Evolutionary conservation across 1,139 yeast genomes (phyloP).

Genomic region (Schwanniomyces etchellsii): DNA sequence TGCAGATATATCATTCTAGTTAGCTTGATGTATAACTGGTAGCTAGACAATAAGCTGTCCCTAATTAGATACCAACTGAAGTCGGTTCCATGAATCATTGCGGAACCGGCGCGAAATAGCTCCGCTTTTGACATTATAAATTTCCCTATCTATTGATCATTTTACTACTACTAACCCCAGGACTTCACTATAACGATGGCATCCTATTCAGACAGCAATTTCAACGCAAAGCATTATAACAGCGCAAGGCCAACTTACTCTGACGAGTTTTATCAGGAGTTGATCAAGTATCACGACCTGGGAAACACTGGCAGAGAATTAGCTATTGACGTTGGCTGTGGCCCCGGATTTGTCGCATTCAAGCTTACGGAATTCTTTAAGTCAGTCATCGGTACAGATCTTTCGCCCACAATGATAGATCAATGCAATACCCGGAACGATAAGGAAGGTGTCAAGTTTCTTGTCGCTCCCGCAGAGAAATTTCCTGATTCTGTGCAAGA

Average conservation of each 20-base stretch:
- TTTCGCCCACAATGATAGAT: constrained; percentile 6
- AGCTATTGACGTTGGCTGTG: constrained; percentile 75
- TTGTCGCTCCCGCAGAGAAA: constrained; percentile 26
- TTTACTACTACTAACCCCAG: background rate
- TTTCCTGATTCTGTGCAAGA: constrained; percentile 16
- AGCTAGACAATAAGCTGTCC: no score
- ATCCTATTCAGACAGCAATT: constrained; percentile 29
- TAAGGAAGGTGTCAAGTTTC: constrained; percentile 17
- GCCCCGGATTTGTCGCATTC: constrained; percentile 75
- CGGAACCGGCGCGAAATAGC: constrained; percentile 1
- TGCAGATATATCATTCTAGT: no score
- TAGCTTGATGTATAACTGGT: no score
- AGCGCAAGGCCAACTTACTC: constrained; percentile 36
- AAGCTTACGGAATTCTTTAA: constrained; percentile 42
- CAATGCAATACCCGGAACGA: constrained; percentile 7
- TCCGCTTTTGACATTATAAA: no score
- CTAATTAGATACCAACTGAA: no score
- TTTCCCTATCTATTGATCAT: no score
- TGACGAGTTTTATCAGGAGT: constrained; percentile 22
- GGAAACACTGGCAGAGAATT: constrained; percentile 13
- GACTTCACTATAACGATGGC: constrained; percentile 23
- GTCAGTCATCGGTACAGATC: constrained; percentile 49
- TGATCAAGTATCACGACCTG: constrained; percentile 22
- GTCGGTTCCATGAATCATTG: background rate
- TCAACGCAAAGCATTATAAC: constrained; percentile 32